A percentile compares a stretch with the other conserved stretches of the same genome.
phyloP scores from a whole-genome alignment of 2,329 filamentous ascomycete genomes.

The Hymenoscyphus infarciens region DNA sequence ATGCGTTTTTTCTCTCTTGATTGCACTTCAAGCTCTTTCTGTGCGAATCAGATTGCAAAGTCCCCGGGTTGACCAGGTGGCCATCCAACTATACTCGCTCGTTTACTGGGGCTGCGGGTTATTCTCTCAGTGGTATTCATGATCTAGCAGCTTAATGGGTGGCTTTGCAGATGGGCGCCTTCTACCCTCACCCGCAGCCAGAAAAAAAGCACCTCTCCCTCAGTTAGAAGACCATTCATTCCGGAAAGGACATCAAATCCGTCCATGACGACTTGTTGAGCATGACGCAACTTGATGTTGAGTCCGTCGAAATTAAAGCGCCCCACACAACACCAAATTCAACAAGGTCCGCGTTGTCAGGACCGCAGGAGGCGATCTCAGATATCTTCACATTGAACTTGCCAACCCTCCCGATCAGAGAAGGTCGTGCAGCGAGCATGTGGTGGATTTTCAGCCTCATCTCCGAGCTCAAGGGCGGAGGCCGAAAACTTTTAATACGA shows the following conservation, averaged over 20 bases:
- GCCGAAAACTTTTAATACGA: too few species aligned
- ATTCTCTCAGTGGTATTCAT: too few species aligned
- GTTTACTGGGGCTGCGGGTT: too few species aligned
- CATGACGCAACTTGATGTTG: too few species aligned
- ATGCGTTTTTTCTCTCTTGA: too few species aligned
- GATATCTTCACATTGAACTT: constrained; percentile 98
- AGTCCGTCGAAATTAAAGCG: constrained; percentile 90
- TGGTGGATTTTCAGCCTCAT: constrained; percentile 60
- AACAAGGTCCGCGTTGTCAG: constrained; percentile 96
- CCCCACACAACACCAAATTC: constrained; percentile 89
- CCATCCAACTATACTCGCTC: too few species aligned
- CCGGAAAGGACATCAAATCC: constrained; percentile 77
- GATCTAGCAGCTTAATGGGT: too few species aligned
- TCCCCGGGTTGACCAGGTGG: too few species aligned
- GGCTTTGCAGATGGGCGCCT: too few species aligned
- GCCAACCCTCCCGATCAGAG: constrained; percentile 95
- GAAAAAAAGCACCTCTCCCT: constrained; percentile 99
- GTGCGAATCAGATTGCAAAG: too few species aligned
- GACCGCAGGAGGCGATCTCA: constrained; percentile 93
- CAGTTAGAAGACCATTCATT: constrained; percentile 86
- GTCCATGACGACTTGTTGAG: constrained; percentile 59
- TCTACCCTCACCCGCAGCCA: constrained; percentile 33
- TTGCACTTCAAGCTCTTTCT: too few species aligned
- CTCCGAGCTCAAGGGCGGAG: too few species aligned
- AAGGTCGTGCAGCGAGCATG: constrained; percentile 99